These are phyloP conservation scores for Eucalyptus fibrosa DNA, from an alignment of 345 rosid genomes.

Conservation along the genomic window DNA sequence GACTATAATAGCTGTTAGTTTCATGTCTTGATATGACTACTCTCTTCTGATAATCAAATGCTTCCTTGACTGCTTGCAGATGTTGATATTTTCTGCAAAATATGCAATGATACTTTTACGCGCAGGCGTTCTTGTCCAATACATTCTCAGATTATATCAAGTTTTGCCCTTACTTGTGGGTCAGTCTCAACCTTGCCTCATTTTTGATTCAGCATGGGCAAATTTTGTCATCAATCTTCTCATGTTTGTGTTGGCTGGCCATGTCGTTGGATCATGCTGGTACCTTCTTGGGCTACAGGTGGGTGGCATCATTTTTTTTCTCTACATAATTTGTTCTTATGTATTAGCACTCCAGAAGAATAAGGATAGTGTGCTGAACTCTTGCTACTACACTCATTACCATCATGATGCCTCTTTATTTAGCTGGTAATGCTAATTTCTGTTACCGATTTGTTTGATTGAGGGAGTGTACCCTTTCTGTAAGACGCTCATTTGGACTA, in stretches of 20 bases:
- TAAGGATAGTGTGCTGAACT: neutral
- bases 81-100: conserved; percentile 31
- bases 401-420: neutral
- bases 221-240: conserved; percentile 74
- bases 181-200: conserved; percentile 46
- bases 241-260: conserved; percentile 62
- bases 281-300: conserved; percentile 44
- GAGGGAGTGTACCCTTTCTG: neutral
- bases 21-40: neutral
- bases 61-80: conserved; percentile 19
- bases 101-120: conserved; percentile 31
- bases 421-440: neutral
- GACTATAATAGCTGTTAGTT: neutral
- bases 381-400: neutral
- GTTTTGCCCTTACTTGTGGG: conserved; percentile 68
- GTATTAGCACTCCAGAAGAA: neutral
- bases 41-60: neutral
- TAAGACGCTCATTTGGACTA: neutral
- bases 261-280: conserved; percentile 80
- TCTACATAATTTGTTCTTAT: neutral
- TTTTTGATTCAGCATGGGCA: conserved; percentile 81
- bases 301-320: no score
- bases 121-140: conserved; percentile 46
- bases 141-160: conserved; percentile 56
- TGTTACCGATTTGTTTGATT: rapidly evolving